Evolutionary conservation across 495 filamentous ascomycete genomes (phyloP).

Genomic region (Extremus antarcticus): DNA sequence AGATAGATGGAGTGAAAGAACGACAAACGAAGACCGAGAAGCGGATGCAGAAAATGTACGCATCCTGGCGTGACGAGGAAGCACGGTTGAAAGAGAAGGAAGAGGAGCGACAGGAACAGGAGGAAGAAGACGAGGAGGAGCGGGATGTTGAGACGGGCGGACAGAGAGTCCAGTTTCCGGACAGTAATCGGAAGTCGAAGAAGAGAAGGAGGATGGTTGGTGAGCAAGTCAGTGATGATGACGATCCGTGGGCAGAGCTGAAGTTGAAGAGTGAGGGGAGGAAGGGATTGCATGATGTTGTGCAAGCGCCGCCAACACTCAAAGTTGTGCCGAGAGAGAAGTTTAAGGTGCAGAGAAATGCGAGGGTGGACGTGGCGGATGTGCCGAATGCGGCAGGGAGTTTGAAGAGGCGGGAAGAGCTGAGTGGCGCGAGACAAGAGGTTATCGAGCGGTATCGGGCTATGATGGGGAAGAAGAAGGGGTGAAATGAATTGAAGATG

Average conservation of each 20-base stretch:
- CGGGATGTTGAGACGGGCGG: conserved; percentile 39
- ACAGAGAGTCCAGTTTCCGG: conserved; percentile 38
- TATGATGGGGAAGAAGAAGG: conserved; percentile 46
- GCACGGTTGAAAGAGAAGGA: conserved; percentile 42
- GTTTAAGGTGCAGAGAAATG: conserved; percentile 56
- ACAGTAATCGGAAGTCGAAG: conserved; percentile 38
- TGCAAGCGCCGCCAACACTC: conserved; percentile 68
- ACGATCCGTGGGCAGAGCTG: conserved; percentile 66
- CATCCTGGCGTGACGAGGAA: conserved; percentile 68
- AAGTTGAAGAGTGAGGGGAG: conserved; percentile 36
- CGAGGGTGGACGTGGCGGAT: conserved; percentile 58
- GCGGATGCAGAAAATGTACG: conserved; percentile 69
- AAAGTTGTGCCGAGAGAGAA: conserved; percentile 52
- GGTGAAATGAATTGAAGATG: too few species aligned
- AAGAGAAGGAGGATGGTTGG: conserved; percentile 32
- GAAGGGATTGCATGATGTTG: conserved; percentile 67
- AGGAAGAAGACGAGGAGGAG: conserved; percentile 54
- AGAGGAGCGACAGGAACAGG: conserved; percentile 50
- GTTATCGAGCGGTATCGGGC: conserved; percentile 74
- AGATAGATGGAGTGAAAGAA: conserved; percentile 44
- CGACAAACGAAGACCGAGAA: conserved; percentile 66
- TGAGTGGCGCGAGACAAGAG: conserved; percentile 59
- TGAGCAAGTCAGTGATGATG: conserved; percentile 38
- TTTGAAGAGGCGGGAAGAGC: conserved; percentile 69
- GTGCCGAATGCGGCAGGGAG: conserved; percentile 70